Evolutionary conservation across 2,329 filamentous ascomycete genomes (phyloP).

Genomic region (Calonectria pseudoturangicola): DNA sequence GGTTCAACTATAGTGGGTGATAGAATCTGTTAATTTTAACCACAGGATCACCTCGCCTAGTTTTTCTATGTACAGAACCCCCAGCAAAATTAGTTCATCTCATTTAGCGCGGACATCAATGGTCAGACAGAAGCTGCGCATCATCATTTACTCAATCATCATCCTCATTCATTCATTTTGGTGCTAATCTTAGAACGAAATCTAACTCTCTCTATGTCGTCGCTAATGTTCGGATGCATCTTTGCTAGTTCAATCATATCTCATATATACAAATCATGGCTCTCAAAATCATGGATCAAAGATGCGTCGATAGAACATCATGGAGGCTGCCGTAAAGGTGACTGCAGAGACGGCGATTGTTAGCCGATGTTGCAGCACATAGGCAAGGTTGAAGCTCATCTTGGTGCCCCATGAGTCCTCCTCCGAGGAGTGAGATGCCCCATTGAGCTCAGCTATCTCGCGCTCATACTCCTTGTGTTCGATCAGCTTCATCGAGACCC

Average conservation of each 20-base stretch:
- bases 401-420: background rate
- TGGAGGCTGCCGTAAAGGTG: constrained; percentile 12
- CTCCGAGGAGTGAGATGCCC: background rate
- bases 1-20: too few relatives aligned
- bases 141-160: background rate
- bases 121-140: too few relatives aligned
- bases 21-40: too few relatives aligned
- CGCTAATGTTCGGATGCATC: background rate
- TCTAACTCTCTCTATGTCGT: constrained; percentile 10
- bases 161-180: constrained; percentile 13
- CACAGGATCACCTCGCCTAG: too few relatives aligned
- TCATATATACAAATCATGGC: constrained; percentile 24
- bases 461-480: constrained; percentile 23
- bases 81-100: too few relatives aligned
- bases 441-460: constrained; percentile 11
- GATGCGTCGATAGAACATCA: constrained; percentile 8
- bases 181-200: constrained; percentile 1
- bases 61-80: too few relatives aligned
- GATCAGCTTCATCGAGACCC: constrained; percentile 15
- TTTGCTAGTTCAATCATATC: constrained; percentile 11
- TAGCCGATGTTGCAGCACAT: background rate
- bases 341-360: constrained; percentile 4
- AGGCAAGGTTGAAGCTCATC: background rate
- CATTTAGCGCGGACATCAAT: too few relatives aligned
- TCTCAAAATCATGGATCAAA: constrained; percentile 4